Conservation (phyloP, 1,139 yeast species). For the Candida sp. region DNA sequence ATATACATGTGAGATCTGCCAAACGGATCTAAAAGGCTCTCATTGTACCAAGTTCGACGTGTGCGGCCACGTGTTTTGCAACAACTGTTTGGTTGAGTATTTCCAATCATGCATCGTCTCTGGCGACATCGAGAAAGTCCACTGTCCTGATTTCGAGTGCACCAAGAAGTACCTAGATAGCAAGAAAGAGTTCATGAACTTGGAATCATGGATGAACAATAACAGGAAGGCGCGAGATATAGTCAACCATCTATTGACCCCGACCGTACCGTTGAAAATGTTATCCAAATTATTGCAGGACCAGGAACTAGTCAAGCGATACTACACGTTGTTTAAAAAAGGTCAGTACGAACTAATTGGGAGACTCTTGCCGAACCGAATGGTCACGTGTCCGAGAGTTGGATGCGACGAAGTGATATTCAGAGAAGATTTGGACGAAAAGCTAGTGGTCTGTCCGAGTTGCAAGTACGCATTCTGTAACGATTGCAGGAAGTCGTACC, state of each 20-base stretch:
- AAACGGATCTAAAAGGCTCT: constrained; percentile 52
- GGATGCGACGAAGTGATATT: constrained; percentile 49
- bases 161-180: constrained; percentile 24
- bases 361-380: constrained; percentile 50
- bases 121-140: constrained; percentile 58
- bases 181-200: constrained; percentile 25
- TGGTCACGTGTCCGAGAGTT: constrained; percentile 56
- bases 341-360: constrained; percentile 47
- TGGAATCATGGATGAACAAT: constrained; percentile 21
- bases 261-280: constrained; percentile 34
- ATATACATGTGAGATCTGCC: constrained; percentile 65
- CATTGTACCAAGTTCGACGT: constrained; percentile 43
- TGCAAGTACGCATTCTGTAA: constrained; percentile 66
- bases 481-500: constrained; percentile 68
- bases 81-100: constrained; percentile 50
- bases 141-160: constrained; percentile 64
- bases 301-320: constrained; percentile 39
- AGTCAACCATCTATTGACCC: constrained; percentile 34
- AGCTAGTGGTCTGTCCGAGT: constrained; percentile 54
- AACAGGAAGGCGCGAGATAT: constrained; percentile 28
- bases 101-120: constrained; percentile 46
- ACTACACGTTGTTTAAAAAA: constrained; percentile 37
- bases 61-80: constrained; percentile 62
- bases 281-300: constrained; percentile 30
- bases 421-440: constrained; percentile 52